Evolutionary conservation across 306 rosid species (phyloP).

Genomic region (Dryas drummondii): DNA sequence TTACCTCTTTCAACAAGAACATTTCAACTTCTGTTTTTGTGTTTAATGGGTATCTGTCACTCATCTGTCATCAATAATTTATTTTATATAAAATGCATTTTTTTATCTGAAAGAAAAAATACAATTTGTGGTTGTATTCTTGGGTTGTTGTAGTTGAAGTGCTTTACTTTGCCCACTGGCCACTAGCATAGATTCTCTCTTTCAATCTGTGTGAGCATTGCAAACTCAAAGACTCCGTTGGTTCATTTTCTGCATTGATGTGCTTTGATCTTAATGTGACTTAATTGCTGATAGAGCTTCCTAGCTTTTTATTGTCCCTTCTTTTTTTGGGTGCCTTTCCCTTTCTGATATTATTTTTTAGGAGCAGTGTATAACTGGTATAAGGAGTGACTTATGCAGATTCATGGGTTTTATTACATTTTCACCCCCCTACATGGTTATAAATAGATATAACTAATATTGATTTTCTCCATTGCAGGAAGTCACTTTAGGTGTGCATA

Average conservation of each 20-base stretch:
- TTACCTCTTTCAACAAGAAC: constrained; percentile 27
- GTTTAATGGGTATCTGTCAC: constrained; percentile 35
- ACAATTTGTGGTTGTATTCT: constrained; percentile 39
- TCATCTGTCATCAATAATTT: constrained; percentile 15
- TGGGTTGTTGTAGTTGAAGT: constrained; percentile 44
- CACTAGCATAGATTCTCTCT: constrained; percentile 61
- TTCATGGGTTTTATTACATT: constrained; percentile 46
- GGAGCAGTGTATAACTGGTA: constrained; percentile 26
- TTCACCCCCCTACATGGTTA: constrained; percentile 45
- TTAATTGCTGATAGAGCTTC: constrained; percentile 57
- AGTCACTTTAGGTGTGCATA: constrained; percentile 31
- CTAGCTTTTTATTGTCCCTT: constrained; percentile 32
- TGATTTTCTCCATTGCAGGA: constrained; percentile 66
- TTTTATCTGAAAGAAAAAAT: constrained; percentile 14
- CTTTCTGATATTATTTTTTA: constrained; percentile 54
- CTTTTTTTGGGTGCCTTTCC: constrained; percentile 57
- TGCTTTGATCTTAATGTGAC: constrained; percentile 37
- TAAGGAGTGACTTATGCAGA: constrained; percentile 48
- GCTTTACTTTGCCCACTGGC: constrained; percentile 59
- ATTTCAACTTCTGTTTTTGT: constrained; percentile 31
- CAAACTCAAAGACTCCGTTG: constrained; percentile 40
- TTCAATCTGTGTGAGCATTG: constrained; percentile 37
- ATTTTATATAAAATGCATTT: constrained; percentile 14
- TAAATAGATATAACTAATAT: constrained; percentile 54
- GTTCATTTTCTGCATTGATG: constrained; percentile 49